Evolutionary conservation across 768 basidiomycete genomes (phyloP).

Genomic region (Agrocybe praecox): DNA sequence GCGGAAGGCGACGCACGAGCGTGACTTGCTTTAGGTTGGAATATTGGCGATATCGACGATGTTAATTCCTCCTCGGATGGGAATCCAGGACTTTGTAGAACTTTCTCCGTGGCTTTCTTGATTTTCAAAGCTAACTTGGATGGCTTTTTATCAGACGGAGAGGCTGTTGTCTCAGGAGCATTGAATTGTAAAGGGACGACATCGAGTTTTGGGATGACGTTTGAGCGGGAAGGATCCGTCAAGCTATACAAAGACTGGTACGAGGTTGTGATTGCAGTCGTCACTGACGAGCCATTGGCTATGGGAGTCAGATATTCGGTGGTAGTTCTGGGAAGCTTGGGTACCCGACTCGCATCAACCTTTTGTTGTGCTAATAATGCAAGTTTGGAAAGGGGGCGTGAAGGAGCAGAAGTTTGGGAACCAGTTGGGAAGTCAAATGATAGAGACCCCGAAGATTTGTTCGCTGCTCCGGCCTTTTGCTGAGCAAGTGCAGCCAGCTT

Average conservation of each 20-base stretch:
- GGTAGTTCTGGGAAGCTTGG: constrained; percentile 45
- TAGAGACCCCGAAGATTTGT: constrained; percentile 14
- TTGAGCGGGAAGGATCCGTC: constrained; percentile 48
- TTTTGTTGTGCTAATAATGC: constrained; percentile 72
- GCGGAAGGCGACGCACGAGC: constrained; percentile 78
- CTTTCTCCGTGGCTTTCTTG: constrained; percentile 54
- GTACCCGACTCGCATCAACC: constrained; percentile 43
- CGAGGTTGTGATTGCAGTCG: constrained; percentile 82
- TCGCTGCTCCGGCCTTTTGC: constrained; percentile 41
- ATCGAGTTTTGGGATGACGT: constrained; percentile 41
- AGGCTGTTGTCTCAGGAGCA: constrained; percentile 13
- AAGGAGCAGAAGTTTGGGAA: constrained; percentile 10
- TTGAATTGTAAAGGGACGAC: constrained; percentile 42
- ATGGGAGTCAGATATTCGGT: constrained; percentile 80
- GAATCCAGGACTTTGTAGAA: constrained; percentile 20
- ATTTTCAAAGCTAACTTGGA: constrained; percentile 82
- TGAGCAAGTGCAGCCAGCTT: constrained; percentile 71
- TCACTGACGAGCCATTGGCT: constrained; percentile 81
- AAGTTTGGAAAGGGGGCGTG: constrained; percentile 67
- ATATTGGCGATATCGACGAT: constrained; percentile 52
- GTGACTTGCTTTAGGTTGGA: constrained; percentile 51
- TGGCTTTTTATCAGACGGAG: constrained; percentile 41
- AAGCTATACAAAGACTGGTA: constrained; percentile 74
- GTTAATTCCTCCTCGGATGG: constrained; percentile 39
- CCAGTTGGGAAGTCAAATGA: constrained; percentile 27